Evolutionary conservation across 768 basidiomycete species (phyloP), one percentile per base, ranked within the genome.

Genomic region (Suillus sp.): DNA sequence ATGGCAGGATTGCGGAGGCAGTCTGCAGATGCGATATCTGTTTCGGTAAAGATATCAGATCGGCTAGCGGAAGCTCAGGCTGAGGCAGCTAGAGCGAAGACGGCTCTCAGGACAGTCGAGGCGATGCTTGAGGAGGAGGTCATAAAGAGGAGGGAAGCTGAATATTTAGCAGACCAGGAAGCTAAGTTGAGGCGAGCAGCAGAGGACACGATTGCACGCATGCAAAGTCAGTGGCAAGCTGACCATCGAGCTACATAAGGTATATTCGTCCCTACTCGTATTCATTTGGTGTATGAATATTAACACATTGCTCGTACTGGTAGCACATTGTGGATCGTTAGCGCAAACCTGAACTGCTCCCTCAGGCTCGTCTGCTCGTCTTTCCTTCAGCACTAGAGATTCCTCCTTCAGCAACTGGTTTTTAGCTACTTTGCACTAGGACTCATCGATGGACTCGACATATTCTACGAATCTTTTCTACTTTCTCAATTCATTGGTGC

Each of bases 1-100:
- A 81, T 91, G 70, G 82, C 80, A 10, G 81, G 73, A 43, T 77
- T 92, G 61, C 84, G 88, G 54, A 82, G 85, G 61, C 88, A 90
- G 71, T 84, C 89, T 20, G 81, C 87, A 25, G 88, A 91, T 65
- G 87, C 89, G 7, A 82, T 88, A 62, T 85, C 85, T 6, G 80
- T 86, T 34, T 88, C 88, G 2, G 74, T 86, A 60, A 80, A 84
- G 62, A 79, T 93, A 65, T 83, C 89, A 20, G 89, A 90, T 70
- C 87, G 91, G 69, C 80, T 93, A n/a, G 78, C 83, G 10, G 83
- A 86, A 64, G 86, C 84, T 10, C 85, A 90, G 65, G 78, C 84
- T 42, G 90, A 91, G 66, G 79, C 81, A 1, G 80, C 85, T 56
- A 78, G 85, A 60, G 79, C 83, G 35, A 82, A 83, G 67, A 79